phyloP scores from a whole-genome alignment of 2,329 filamentous ascomycete genomes.

The Torrubiella hemipterigena region DNA sequence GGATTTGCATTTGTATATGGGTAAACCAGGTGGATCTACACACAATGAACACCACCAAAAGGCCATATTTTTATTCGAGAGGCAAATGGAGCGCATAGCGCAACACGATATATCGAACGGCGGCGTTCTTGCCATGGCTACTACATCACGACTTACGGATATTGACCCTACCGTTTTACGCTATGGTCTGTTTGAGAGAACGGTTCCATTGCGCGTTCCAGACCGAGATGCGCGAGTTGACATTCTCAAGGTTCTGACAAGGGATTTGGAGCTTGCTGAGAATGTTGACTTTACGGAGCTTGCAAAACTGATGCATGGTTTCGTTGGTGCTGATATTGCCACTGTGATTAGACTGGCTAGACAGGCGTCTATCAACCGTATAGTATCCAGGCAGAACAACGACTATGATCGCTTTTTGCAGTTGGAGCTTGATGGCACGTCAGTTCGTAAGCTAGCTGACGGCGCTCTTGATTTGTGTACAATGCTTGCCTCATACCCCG shows the following conservation, averaged over 20 bases:
- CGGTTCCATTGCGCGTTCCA: slow-evolving; percentile 80
- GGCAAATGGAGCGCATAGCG: slow-evolving; percentile 75
- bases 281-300: slow-evolving; percentile 64
- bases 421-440: too few species aligned
- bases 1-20: slow-evolving; percentile 74
- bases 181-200: slow-evolving; percentile 67
- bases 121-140: slow-evolving; percentile 79
- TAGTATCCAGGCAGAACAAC: slow-evolving; percentile 16
- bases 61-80: slow-evolving; percentile 70
- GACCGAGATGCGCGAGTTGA: slow-evolving; percentile 64
- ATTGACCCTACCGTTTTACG: slow-evolving; percentile 67
- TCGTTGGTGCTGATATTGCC: slow-evolving; percentile 81
- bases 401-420: slow-evolving; percentile 7
- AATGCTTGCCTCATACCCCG: neutral
- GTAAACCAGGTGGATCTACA: slow-evolving; percentile 63
- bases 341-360: slow-evolving; percentile 40
- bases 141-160: slow-evolving; percentile 79
- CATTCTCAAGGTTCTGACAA: slow-evolving; percentile 64
- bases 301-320: slow-evolving; percentile 80
- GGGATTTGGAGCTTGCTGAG: slow-evolving; percentile 48
- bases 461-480: neutral
- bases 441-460: neutral
- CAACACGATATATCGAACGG: slow-evolving; percentile 57
- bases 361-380: slow-evolving; percentile 21
- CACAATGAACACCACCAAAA: slow-evolving; percentile 84